Base-by-base conservation (phyloP, 1,284 basidiomycete species). In the Anthracocystis setariae region DNA sequence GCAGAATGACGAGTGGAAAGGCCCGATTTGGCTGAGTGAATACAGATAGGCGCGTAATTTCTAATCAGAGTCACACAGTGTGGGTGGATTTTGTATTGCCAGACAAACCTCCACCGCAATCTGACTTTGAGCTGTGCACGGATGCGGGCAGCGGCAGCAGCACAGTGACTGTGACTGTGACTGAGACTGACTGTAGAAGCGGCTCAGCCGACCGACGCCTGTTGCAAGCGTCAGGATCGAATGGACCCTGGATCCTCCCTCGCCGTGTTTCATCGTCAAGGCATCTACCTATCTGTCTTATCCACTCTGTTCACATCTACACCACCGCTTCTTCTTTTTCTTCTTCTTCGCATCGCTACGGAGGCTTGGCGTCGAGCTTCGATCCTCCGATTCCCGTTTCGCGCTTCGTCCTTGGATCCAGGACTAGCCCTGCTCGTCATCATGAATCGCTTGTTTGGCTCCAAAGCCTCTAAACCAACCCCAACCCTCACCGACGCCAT, bases 401-500 rank as follows among this genome's bases (percentile, higher is more conserved):
- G n/a, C n/a, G n/a, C n/a, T n/a, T n/a, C n/a, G n/a, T n/a, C n/a
- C n/a, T n/a, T n/a, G n/a, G n/a, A n/a, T n/a, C n/a, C 18, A 23
- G 10, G 8, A 42, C 10, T 40, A 29, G 29, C 29, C 12, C 29
- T 5, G 15, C 8, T 25, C 7, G 3, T 25, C 44, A 64, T 39
- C 1, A 85, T 85, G 85, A 84, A 85, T 54, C 83, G 85, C 15
- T 74, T 85, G 21, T 85, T 85, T 44, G 85, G 85, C 47, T 73
- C 69, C 48, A 78, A 80, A 29, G 70, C 77, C 9, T 57, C 78
- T 83, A 84, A 85, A 46, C 86, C 94, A 35, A 93, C 93, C 79
- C 89, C 94, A 0, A 87, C 87, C 2, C 88, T 99, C 7, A 89
- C 91, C 67, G 94, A 98, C 85, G 96, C 95, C 17, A 97, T 98